Base-by-base conservation (phyloP, 257 asterid genomes). In the Nicotiana obtusifolia region DNA sequence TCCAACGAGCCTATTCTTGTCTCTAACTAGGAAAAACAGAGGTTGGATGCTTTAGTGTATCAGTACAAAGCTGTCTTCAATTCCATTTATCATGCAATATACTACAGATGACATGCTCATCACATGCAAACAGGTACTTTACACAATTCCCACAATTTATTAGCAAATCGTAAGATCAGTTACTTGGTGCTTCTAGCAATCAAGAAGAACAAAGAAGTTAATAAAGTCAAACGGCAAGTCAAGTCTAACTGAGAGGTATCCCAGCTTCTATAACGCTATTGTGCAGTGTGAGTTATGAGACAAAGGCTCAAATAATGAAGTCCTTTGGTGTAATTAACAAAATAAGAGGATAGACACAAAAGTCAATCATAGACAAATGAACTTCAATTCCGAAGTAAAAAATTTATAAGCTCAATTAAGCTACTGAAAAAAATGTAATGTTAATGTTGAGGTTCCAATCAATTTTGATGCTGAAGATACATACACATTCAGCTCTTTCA, bases 401-500 rank as follows among this genome's bases (percentile, higher is more conserved):
- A 11, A 75, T 15, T 28, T 49, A 49, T 49, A 75, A 75, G 62
- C 80, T 75, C 44, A 26, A 44, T 81, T 49, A 87, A 62, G 75
- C 69, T 86, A 86, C 84, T 84, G 86, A 83, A 83, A 86, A 30
- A 87, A 88, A 87, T 73, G 82, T 89, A 88, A 83, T 83, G 92
- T 85, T 87, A 86, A 92, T 86, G 84, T 86, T 88, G 86, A 73
- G 92, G 84, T 82, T 85, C 85, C 87, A 90, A 93, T 87, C 88
- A 87, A 91, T 90, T 87, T 83, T 90, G 91, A 87, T 86, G 86
- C 80, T 80, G 93, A 87, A 83, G 86, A 89, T 90, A 87, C 90
- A 93, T 89, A 90, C 87, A 90, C 88, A 89, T 85, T 75, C 84
- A 81, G 90, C 91, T 90, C 86, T 84, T 85, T 92, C 90, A 87